These are phyloP conservation scores for Saururus chinensis DNA, from an alignment of 164 flowering plant species.

Conservation along the genomic window DNA sequence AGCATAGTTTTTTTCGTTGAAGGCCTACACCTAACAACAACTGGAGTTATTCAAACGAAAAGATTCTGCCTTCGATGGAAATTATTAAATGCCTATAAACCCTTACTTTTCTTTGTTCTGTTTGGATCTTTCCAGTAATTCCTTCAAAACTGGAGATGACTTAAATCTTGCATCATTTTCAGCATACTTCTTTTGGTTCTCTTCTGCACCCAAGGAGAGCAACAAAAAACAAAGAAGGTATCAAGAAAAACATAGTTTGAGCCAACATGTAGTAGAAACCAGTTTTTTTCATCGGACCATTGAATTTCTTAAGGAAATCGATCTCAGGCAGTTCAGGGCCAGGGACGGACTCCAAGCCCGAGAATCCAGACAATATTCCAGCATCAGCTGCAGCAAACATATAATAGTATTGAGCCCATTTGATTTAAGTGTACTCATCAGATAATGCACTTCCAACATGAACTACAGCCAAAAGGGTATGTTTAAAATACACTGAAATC, in stretches of 20 bases:
- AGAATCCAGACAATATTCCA: conserved; percentile 13
- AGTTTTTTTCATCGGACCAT: conserved; percentile 1
- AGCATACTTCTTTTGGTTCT: conserved; percentile 15
- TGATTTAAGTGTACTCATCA: background rate
- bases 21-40: too few relatives aligned
- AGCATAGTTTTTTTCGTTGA: too few relatives aligned
- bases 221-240: background rate
- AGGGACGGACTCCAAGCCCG: conserved; percentile 14
- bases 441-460: background rate
- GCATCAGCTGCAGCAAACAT: conserved; percentile 11
- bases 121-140: conserved; percentile 9
- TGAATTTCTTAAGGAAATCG: conserved; percentile 10
- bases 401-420: background rate
- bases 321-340: conserved; percentile 15
- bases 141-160: conserved; percentile 10
- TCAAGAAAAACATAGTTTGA: background rate
- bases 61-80: too few relatives aligned
- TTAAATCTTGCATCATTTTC: conserved; percentile 11
- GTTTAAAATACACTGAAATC: background rate
- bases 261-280: background rate
- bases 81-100: background rate
- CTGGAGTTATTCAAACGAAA: too few relatives aligned
- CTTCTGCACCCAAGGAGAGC: conserved; percentile 8
- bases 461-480: too few relatives aligned
- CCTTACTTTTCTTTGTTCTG: conserved; percentile 12